Evolutionary conservation across 2,329 filamentous ascomycete genomes (phyloP), one percentile per base, ranked within the genome.

Genomic region (Stemphylium vesicarium): DNA sequence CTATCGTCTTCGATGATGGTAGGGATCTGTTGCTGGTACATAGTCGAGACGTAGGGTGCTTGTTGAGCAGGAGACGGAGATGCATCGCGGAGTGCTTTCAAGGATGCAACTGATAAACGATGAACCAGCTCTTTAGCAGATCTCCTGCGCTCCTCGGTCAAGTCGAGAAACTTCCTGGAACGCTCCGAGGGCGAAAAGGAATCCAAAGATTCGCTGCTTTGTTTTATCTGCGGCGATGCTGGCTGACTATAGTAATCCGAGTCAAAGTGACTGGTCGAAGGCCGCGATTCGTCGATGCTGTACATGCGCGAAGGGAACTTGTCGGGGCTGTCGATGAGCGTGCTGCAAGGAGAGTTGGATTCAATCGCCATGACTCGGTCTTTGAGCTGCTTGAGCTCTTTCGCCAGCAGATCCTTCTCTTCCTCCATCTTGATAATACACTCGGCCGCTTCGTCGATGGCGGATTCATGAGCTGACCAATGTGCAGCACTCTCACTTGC

Each of bases 221-320:
- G 31, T 39, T 65, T 62, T 13, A 57, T 57, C 24, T 63, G 66
- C 33, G 72, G 73, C 20, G 71, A 74, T 7, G 55, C 64, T 37
- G 71, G 68, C 50, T 74, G 72, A 42, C 72, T 75, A 55, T 72
- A 75, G 48, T 75, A 75, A 40, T 75, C 73, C 15, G 73, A 75
- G 43, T 73, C 70, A 35, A 70, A 69, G 40, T 74, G 66, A 32
- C 66, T 70, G 9, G 72, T 75, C n/a, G 72, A 72, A n/a, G 71
- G 70, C 6, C 70, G 62, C 4, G 69, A 68, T 37, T 73, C 73
- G 33, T 75, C 70, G 22, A 74, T 70, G 49, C 70, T 74, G 36
- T 66, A 66, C 32, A 73, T 57, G 15, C 64, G 64, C n/a, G 57
- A 49, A 9, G 68, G 68, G 37, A 59, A 64, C 2, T 57, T 52